Evolutionary conservation across 441 rosid genomes (phyloP), one percentile per base, ranked within the genome.

Genomic region (Arabidopsis hybrid): DNA sequence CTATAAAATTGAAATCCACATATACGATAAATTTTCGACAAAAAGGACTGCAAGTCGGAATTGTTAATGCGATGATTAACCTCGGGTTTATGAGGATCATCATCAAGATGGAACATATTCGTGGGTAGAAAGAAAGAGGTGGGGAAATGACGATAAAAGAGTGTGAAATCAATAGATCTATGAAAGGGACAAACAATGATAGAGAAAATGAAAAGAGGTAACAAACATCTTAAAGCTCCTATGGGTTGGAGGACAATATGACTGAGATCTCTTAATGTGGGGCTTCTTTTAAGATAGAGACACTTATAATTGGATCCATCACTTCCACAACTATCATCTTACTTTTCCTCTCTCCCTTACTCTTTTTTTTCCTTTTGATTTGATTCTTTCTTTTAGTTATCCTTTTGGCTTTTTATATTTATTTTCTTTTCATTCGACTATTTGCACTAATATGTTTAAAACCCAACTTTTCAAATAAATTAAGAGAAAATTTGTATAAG

Each of bases 101-200:
- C 26, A 63, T n/a, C 42, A 60, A 40, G 39, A 51, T 59, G 42
- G 11, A 69, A 26, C 53, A 69, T 53, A 53, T 21, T 69, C 56
- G 60, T 80, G 76, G 69, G 65, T 53, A 29, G 14, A 55, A 39
- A 34, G 40, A 26, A 11, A 49, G 35, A 67, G 14, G 61, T 53
- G 16, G 59, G 58, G 38, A 70, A 67, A 78, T 83, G 82, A 76
- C 80, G 88, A 78, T 72, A 86, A 63, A 26, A 84, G 77, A 78
- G 78, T 69, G 85, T 83, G 86, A 67, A 81, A 74, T 79, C 65
- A 80, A 88, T 86, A 85, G 85, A 77, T 76, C 56, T 52, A 43
- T 83, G 96, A 89, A 83, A 86, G 81, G 73, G 96, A 85, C 87
- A 60, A 55, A 43, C 88, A 86, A 89, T 90, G 87, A 88, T 85